A percentile compares a stretch with the other conserved stretches of the same genome.
These are phyloP conservation scores for Helotiales sp. DNA, from an alignment of 2,329 filamentous ascomycete genomes.

Conservation along the genomic window DNA sequence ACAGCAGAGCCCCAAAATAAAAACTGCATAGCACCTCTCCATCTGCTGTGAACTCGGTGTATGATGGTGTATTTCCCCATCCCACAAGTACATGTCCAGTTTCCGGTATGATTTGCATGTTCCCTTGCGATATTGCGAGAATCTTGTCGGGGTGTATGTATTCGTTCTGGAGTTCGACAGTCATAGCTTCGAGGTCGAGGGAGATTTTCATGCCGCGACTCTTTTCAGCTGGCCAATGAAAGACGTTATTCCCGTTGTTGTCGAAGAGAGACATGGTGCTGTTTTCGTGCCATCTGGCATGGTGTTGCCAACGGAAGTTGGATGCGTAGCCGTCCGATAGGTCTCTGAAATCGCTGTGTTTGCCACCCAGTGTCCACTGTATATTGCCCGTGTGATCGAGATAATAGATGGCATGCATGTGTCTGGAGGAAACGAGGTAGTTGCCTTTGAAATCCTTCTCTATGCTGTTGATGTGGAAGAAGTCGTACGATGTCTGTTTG, in stretches of 20 bases:
- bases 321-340: constrained; percentile 37
- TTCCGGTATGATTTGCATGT: constrained; percentile 43
- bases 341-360: constrained; percentile 42
- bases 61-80: constrained; percentile 50
- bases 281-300: constrained; percentile 40
- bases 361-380: constrained; percentile 48
- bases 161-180: constrained; percentile 41
- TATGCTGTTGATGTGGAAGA: constrained; percentile 36
- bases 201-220: constrained; percentile 39
- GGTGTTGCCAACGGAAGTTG: constrained; percentile 50
- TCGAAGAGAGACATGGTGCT: constrained; percentile 30
- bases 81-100: constrained; percentile 48
- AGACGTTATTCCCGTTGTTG: constrained; percentile 40
- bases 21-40: constrained; percentile 44
- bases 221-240: constrained; percentile 29
- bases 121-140: constrained; percentile 44
- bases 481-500: constrained; percentile 23
- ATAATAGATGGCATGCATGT: constrained; percentile 46
- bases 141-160: constrained; percentile 41
- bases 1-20: constrained; percentile 39
- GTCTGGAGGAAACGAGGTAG: constrained; percentile 48
- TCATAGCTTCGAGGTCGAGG: constrained; percentile 42
- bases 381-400: constrained; percentile 45
- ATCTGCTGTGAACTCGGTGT: constrained; percentile 45
- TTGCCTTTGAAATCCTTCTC: constrained; percentile 42